phyloP scores from a whole-genome alignment of 257 asterid genomes.

The Osmanthus fragrans region DNA sequence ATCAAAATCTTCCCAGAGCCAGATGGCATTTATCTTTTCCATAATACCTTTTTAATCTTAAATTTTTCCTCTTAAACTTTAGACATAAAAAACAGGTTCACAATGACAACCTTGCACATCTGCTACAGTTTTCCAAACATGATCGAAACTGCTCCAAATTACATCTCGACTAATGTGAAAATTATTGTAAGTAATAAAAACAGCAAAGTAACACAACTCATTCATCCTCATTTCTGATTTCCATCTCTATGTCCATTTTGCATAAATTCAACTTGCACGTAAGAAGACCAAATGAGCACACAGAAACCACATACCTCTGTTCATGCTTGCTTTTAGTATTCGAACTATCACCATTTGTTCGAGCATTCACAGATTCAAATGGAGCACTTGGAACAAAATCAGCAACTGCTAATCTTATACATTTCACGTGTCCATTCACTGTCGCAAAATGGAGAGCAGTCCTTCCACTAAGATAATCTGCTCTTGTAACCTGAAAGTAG shows the following conservation, averaged over 20 bases:
- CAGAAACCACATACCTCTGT: constrained; percentile 31
- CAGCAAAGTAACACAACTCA: neutral
- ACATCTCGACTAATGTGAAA: neutral
- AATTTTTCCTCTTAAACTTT: no score
- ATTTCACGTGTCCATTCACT: constrained; percentile 77
- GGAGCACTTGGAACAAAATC: constrained; percentile 91
- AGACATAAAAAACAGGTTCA: no score
- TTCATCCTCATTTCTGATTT: neutral
- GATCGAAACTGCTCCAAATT: no score
- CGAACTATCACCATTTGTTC: constrained; percentile 40
- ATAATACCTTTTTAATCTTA: neutral
- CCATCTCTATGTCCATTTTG: neutral
- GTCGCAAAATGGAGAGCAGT: constrained; percentile 98
- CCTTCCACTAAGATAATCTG: constrained; percentile 96
- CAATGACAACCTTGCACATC: no score
- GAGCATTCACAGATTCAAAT: constrained; percentile 53
- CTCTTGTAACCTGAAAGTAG: constrained; percentile 72
- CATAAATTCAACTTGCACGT: neutral
- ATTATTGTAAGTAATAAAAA: no score
- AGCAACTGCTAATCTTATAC: constrained; percentile 84
- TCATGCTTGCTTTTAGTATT: constrained; percentile 55
- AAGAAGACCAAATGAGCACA: neutral
- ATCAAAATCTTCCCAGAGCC: neutral
- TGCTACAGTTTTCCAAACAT: no score
- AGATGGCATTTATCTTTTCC: neutral